Evolutionary conservation across 2,329 filamentous ascomycete genomes (phyloP), one percentile per base, ranked within the genome.

Genomic region (Chrysoporthe cubensis): DNA sequence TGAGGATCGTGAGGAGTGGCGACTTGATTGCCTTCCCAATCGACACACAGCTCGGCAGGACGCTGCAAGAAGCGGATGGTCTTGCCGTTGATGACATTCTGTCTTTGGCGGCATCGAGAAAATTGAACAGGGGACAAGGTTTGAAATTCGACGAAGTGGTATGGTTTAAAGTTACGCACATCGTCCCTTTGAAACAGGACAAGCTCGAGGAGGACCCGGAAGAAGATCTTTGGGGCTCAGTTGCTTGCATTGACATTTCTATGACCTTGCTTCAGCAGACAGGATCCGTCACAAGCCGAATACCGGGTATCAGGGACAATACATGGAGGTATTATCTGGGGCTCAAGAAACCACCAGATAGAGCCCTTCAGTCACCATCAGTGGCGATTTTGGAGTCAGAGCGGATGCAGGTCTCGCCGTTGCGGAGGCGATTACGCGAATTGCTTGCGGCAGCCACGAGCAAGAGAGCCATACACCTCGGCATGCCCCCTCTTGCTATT

Each of bases 261-360:
- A 91, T 90, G 68, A 96, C 96, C 3, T 91, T 93, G 69, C 95
- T 98, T 84, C 92, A 94, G 68, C 94, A 97, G 75, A 94, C 94
- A 46, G 96, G 96, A 3, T 96, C 91, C 71, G 92, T 94, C 74
- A 91, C 92, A 58, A 90, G 91, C 74, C 90, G 90, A 63, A 85
- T 97, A 7, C 95, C 95, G 0, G 88, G 91, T 7, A 90, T 89
- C 0, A 87, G 90, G 70, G 87, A 88, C 67, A 97, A 88, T 76
- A 89, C 88, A 21, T 98, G 95, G 94, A 91, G 91, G 71, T 96
- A 94, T 76, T 99, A 97, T 78, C 85, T 97, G 1, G 92, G 93
- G 0, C 84, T 92, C 65, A 92, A 89, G 78, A 88, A 88, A 70
- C 80, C 87, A 14, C 90, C 91, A 0, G 87, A 81, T 62, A 80